Evolutionary conservation across 2,329 filamentous ascomycete genomes (phyloP).

Genomic region (Stagonosporopsis chrysanthemi): DNA sequence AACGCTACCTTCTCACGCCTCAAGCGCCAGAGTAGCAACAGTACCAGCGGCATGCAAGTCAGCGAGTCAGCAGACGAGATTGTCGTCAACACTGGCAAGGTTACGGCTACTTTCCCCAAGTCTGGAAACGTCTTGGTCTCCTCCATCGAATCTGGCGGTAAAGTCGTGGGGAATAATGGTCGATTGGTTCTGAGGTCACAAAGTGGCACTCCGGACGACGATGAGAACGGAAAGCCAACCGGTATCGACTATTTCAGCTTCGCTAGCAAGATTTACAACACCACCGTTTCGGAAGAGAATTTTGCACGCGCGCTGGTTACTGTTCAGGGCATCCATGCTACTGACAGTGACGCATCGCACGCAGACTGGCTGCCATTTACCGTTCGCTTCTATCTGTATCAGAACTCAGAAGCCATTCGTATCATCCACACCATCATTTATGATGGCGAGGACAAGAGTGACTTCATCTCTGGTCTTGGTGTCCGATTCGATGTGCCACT

Average conservation of each 20-base stretch:
- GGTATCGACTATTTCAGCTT: slow-evolving; percentile 56
- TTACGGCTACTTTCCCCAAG: slow-evolving; percentile 45
- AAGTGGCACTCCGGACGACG: slow-evolving; percentile 53
- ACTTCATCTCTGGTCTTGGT: slow-evolving; percentile 64
- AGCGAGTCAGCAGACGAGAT: slow-evolving; percentile 34
- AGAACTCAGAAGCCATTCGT: slow-evolving; percentile 62
- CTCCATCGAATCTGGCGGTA: slow-evolving; percentile 50
- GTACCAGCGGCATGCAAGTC: slow-evolving; percentile 33
- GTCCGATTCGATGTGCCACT: slow-evolving; percentile 65
- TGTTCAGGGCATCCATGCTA: slow-evolving; percentile 49
- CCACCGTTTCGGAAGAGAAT: slow-evolving; percentile 56
- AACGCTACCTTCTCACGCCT: slow-evolving; percentile 21
- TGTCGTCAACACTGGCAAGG: slow-evolving; percentile 43
- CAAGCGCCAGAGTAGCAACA: slow-evolving; percentile 27
- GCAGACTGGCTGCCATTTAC: slow-evolving; percentile 63
- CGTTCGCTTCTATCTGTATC: slow-evolving; percentile 66
- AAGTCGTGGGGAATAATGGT: slow-evolving; percentile 48
- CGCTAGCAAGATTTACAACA: slow-evolving; percentile 60
- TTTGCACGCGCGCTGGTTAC: slow-evolving; percentile 59
- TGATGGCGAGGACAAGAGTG: slow-evolving; percentile 58
- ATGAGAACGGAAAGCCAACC: slow-evolving; percentile 46
- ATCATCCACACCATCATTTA: slow-evolving; percentile 65
- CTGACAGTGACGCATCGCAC: slow-evolving; percentile 40
- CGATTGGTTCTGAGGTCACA: slow-evolving; percentile 62
- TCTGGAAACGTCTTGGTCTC: slow-evolving; percentile 42